These are phyloP conservation scores for Candida montana DNA, from an alignment of 805 yeast species.

Conservation along the genomic window DNA sequence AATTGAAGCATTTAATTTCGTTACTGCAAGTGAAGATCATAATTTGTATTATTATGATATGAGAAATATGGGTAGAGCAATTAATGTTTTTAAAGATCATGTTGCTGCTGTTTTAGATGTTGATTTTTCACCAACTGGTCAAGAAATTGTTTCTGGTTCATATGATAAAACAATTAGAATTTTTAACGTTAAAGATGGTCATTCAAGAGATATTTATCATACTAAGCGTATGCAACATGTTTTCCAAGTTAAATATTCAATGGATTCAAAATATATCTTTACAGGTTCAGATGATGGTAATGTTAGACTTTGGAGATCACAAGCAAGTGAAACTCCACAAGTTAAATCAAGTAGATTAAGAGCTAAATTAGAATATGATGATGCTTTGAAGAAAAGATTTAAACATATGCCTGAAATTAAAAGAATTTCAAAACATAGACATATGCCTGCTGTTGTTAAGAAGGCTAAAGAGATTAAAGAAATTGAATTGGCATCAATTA, in stretches of 20 bases:
- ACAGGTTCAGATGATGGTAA: slow-evolving; percentile 97
- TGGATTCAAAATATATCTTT: slow-evolving; percentile 82
- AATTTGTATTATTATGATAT: slow-evolving; percentile 93
- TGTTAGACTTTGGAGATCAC: slow-evolving; percentile 87
- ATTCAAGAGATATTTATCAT: slow-evolving; percentile 91
- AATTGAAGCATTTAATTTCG: slow-evolving; percentile 93
- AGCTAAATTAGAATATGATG: slow-evolving; percentile 82
- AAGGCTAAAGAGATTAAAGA: slow-evolving; percentile 84
- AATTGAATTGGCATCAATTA: slow-evolving; percentile 64
- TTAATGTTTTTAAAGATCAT: slow-evolving; percentile 89
- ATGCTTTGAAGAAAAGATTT: slow-evolving; percentile 85
- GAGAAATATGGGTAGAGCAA: slow-evolving; percentile 79
- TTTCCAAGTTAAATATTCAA: slow-evolving; percentile 74
- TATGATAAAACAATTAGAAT: slow-evolving; percentile 91
- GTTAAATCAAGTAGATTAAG: slow-evolving; percentile 78
- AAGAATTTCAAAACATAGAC: slow-evolving; percentile 88
- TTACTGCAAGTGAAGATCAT: slow-evolving; percentile 90
- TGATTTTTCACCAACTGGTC: slow-evolving; percentile 96
- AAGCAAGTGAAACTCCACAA: slow-evolving; percentile 77
- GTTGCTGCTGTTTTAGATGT: slow-evolving; percentile 93
- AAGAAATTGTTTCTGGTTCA: slow-evolving; percentile 90
- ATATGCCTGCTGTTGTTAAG: slow-evolving; percentile 81
- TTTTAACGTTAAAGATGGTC: slow-evolving; percentile 73
- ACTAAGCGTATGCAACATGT: slow-evolving; percentile 98
- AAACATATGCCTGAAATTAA: slow-evolving; percentile 95